Evolutionary conservation across 441 rosid genomes (phyloP).

Genomic region (Omphalea diandra): DNA sequence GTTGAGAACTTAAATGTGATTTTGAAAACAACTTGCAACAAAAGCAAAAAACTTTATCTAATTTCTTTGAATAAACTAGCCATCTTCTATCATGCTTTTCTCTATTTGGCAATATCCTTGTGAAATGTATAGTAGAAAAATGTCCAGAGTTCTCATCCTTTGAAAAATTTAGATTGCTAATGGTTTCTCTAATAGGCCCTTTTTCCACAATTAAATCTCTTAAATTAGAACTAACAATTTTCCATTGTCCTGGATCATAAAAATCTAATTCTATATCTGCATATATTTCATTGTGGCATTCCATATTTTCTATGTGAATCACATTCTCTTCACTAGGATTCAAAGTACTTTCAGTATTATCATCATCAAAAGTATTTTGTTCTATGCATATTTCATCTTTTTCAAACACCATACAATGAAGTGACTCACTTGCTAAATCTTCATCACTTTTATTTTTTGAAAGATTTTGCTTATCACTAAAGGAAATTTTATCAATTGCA

Average conservation of each 20-base stretch:
- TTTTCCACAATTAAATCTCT: constrained; percentile 8
- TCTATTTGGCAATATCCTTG: too few relatives aligned
- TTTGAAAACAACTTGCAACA: constrained; percentile 7
- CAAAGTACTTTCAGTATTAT: neutral
- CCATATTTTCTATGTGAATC: neutral
- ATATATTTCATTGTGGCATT: too few relatives aligned
- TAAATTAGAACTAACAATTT: neutral
- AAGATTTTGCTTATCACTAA: neutral
- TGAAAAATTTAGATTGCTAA: neutral
- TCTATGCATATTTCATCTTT: neutral
- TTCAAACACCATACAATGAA: neutral
- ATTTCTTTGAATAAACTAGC: neutral
- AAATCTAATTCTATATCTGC: neutral
- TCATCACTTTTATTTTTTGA: neutral
- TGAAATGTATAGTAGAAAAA: neutral
- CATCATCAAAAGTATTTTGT: neutral
- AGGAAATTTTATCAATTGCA: neutral
- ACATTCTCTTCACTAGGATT: neutral
- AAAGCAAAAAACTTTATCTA: neutral
- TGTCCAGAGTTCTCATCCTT: neutral
- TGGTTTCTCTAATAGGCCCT: neutral
- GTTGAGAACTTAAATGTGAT: neutral
- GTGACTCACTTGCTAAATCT: neutral
- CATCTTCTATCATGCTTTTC: constrained; percentile 3
- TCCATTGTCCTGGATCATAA: neutral